Conservation (phyloP, 345 rosid genomes). For the Sonneratia alba region DNA sequence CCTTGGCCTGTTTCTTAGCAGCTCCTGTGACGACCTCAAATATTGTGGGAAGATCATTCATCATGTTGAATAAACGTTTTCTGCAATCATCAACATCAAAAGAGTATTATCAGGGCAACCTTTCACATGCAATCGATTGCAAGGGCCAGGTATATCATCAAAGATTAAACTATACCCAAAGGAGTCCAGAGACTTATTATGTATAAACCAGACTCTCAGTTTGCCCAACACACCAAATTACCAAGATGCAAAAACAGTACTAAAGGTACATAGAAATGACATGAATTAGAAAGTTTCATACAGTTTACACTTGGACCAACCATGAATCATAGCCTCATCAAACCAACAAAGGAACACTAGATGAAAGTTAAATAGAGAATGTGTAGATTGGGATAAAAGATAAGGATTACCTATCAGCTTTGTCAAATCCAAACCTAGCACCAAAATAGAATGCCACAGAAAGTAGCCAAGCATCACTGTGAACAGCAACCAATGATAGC, state of each 20-base stretch:
- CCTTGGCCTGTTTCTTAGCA: slow-evolving; percentile 57
- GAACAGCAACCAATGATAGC: slow-evolving; percentile 50
- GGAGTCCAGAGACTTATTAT: too few relatives aligned
- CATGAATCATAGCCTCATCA: background rate
- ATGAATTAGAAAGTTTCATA: background rate
- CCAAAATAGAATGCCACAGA: slow-evolving; percentile 52
- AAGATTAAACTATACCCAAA: too few relatives aligned
- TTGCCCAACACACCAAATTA: background rate
- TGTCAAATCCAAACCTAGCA: slow-evolving; percentile 47
- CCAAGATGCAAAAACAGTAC: background rate
- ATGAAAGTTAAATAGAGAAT: background rate
- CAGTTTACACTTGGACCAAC: background rate
- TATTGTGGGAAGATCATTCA: slow-evolving; percentile 77
- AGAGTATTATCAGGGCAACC: background rate
- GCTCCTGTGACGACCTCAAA: slow-evolving; percentile 68
- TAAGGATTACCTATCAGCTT: slow-evolving; percentile 40
- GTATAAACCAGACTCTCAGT: background rate
- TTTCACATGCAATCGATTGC: background rate
- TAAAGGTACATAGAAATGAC: background rate
- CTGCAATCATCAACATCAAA: slow-evolving; percentile 30
- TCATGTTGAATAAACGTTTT: slow-evolving; percentile 74
- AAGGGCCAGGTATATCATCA: too few relatives aligned
- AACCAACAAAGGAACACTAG: background rate
- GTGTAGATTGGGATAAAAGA: slow-evolving; percentile 1
- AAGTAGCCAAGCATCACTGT: slow-evolving; percentile 53